These are phyloP conservation scores for Daedalea quercina DNA, from an alignment of 768 basidiomycete genomes.

Conservation along the genomic window DNA sequence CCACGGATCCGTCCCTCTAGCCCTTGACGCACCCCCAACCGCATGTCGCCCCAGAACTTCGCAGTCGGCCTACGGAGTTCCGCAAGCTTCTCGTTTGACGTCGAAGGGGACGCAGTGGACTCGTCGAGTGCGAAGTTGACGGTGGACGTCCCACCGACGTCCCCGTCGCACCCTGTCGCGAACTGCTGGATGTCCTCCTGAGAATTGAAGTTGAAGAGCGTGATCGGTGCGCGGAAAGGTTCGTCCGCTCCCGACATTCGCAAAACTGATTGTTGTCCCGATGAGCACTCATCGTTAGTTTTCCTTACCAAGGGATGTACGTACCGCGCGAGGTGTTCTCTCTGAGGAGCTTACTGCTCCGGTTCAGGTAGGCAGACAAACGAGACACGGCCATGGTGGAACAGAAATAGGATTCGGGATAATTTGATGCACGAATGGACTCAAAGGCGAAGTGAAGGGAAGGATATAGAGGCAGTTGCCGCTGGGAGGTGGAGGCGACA, in stretches of 20 bases:
- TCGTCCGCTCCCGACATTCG: conserved; percentile 73
- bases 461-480: too few species aligned
- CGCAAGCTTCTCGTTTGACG: conserved; percentile 19
- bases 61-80: conserved; percentile 42
- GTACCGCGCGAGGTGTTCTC: conserved; percentile 37
- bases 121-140: conserved; percentile 70
- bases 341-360: conserved; percentile 31
- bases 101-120: conserved; percentile 26
- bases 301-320: conserved; percentile 8
- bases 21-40: conserved; percentile 59
- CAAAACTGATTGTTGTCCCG: too few species aligned
- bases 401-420: too few species aligned
- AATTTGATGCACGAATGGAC: too few species aligned
- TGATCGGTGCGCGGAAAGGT: conserved; percentile 53
- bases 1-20: conserved; percentile 64
- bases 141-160: conserved; percentile 81
- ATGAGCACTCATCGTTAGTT: not conserved
- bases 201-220: conserved; percentile 61
- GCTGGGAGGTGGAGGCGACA: too few species aligned
- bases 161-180: conserved; percentile 78
- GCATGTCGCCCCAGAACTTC: conserved; percentile 79
- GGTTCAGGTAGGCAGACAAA: conserved; percentile 27
- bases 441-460: too few species aligned
- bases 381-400: conserved; percentile 15
- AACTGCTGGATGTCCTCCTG: conserved; percentile 52